Evolutionary conservation across 2,329 filamentous ascomycete species (phyloP).

Genomic region (Alternaria alternata): DNA sequence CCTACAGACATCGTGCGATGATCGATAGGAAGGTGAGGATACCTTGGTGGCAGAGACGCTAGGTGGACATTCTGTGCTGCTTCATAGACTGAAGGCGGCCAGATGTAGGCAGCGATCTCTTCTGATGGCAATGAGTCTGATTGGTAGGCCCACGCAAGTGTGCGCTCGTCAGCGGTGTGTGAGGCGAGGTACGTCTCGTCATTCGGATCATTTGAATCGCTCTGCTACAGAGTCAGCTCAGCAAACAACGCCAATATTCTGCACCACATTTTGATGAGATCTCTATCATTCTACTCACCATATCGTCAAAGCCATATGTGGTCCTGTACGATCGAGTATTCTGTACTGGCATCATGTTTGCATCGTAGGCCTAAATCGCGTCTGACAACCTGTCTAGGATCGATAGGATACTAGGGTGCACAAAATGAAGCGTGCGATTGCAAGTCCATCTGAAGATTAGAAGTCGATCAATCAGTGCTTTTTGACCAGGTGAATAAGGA

Average conservation of each 20-base stretch:
- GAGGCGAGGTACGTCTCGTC: neutral
- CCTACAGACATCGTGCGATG: neutral
- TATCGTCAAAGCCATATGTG: neutral
- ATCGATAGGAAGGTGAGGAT: neutral
- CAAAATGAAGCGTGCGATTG: neutral
- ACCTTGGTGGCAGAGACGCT: neutral
- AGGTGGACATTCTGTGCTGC: neutral
- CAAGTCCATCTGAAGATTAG: neutral
- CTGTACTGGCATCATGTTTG: neutral
- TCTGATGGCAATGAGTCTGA: neutral
- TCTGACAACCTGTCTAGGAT: neutral
- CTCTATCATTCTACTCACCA: neutral
- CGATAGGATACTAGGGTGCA: neutral
- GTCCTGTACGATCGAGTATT: neutral
- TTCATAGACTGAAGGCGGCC: neutral
- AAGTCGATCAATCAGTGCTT: neutral
- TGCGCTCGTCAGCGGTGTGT: neutral
- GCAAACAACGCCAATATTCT: neutral
- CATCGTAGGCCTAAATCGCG: neutral
- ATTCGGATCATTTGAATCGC: neutral
- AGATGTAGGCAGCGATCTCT: neutral
- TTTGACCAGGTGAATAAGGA: conserved; percentile 2
- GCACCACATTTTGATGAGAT: fast-evolving
- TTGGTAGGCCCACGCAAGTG: neutral
- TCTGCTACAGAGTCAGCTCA: neutral